Base-by-base conservation (phyloP, 177 flowering plant genomes). In the Vitis hybrid region DNA sequence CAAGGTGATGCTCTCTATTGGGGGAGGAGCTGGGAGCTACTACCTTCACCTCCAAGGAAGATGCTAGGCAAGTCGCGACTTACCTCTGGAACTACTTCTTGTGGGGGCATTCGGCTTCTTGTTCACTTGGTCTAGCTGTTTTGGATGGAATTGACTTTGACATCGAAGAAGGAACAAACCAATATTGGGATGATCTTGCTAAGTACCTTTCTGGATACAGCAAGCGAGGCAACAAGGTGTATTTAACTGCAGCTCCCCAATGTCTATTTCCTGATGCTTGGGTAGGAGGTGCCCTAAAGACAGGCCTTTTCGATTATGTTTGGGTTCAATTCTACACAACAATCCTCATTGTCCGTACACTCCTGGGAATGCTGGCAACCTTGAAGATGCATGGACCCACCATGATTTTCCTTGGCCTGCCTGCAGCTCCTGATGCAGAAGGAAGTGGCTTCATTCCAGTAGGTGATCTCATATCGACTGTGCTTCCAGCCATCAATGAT, bases 281-380 rank as follows among this genome's bases (percentile, higher is more conserved):
- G 74, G 8, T 82, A 1, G 81, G 79, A 13, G 55, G 30, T 51
- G 81, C 85, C 4, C 56, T 82, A 1, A 69, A 72, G 40, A 80
- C 81, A 0, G 83, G 82, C 8, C 68, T 78, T 0, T 82, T 80
- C 56, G 78, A 82, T 51, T 74, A 74, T 45, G 78, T 82, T 17
- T 82, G 80, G 83, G 80, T 83, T 8, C 86, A 81, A 21, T 81
- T 80, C 67, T 80, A 80, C 64, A 78, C 64, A 78, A 80, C 72
- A 82, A 80, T 23, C 74, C 79, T 52, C 83, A 77, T 4, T 82
- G 85, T 68, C 81, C 75, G 19, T 82, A 75, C 59, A 50, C 79
- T 2, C 64, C 70, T 1, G 64, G 74, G 14, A 19, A 55, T 15
- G 3, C 56, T 52, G 15, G 32, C 7, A 60, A 75, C 56, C 70